These are phyloP conservation scores for Canavalia ensiformis DNA, from an alignment of 306 rosid genomes.

Conservation along the genomic window DNA sequence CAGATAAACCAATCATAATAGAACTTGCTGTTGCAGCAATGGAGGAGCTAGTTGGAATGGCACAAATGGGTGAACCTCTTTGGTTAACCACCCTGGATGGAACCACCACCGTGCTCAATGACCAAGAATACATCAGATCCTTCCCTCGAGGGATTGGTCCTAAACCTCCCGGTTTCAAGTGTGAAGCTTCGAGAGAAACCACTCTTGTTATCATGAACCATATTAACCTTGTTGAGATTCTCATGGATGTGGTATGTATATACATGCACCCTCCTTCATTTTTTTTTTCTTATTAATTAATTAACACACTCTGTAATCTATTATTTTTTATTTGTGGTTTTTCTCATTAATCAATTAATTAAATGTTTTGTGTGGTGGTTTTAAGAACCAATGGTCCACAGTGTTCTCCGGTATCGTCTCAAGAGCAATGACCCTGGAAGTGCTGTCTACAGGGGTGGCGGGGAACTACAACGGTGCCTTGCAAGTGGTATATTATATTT, in stretches of 20 bases:
- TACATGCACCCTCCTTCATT: background rate
- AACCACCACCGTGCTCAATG: conserved; percentile 62
- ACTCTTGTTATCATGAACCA: conserved; percentile 93
- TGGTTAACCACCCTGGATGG: conserved; percentile 89
- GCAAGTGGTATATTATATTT: conserved; percentile 78
- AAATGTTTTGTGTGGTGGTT: background rate
- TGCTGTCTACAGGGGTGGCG: conserved; percentile 93
- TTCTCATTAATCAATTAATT: background rate
- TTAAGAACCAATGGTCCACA: conserved; percentile 88
- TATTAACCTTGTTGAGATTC: conserved; percentile 86
- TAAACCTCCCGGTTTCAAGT: conserved; percentile 77
- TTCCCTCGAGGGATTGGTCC: conserved; percentile 92
- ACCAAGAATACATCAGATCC: conserved; percentile 79
- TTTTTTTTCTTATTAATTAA: background rate
- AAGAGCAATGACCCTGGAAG: conserved; percentile 93
- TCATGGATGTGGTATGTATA: conserved; percentile 88
- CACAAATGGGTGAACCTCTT: conserved; percentile 91
- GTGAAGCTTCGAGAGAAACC: conserved; percentile 91
- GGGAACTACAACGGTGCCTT: conserved; percentile 96
- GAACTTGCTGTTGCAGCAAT: conserved; percentile 97
- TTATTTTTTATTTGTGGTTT: background rate
- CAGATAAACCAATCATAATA: conserved; percentile 85
- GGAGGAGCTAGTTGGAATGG: conserved; percentile 92
- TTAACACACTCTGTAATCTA: too few species aligned
- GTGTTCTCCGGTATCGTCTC: conserved; percentile 92